Base-by-base conservation (phyloP, 495 filamentous ascomycete species). In the Penicillium soppii region DNA sequence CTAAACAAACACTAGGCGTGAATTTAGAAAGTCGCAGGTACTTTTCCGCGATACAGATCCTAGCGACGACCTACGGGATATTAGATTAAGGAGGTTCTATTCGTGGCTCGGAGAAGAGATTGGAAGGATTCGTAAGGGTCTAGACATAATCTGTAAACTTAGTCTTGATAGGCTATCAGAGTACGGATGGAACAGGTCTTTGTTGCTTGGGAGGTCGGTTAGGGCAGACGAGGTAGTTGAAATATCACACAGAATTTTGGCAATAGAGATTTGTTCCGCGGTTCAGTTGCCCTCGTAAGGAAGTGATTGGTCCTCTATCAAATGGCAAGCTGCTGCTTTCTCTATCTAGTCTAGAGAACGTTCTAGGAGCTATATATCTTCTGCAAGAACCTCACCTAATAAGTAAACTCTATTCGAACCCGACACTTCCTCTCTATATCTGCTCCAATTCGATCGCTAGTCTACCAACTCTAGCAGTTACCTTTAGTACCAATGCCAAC, bases 51-150 rank as follows among this genome's bases (percentile, higher is more conserved):
- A 30, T 33, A 26, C 17, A 44, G 27, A 44, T 32, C 41, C 16
- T 5, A 20, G 26, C 15, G 41, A 20, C 16, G 41, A 43, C 16
- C 42, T 17, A 12, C 15, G 26, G 41, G 41, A 43, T 15, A 43
- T n/a, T 43, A 43, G n/a, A 43, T 19, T 25, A 43, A 3, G 23
- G 25, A 43, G 41, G 15, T 17, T 43, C 41, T 43, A 43, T 30
- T 30, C 30, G 5, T 43, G 41, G 41, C 41, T 15, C 7, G 22
- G 23, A 43, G 20, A 22, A 40, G 41, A 30, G 13, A 43, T 43
- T 20, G 15, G 25, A 43, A 30, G 25, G 41, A 42, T 27, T 27
- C 26, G 22, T 20, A 42, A 42, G 15, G 20, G 8, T 30, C 41
- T 12, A 30, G 23, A 30, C 25, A 29, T 15, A 15, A 20, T 43